Conservation (phyloP, 352 stramenopile species). For the Albugo laibachii region DNA sequence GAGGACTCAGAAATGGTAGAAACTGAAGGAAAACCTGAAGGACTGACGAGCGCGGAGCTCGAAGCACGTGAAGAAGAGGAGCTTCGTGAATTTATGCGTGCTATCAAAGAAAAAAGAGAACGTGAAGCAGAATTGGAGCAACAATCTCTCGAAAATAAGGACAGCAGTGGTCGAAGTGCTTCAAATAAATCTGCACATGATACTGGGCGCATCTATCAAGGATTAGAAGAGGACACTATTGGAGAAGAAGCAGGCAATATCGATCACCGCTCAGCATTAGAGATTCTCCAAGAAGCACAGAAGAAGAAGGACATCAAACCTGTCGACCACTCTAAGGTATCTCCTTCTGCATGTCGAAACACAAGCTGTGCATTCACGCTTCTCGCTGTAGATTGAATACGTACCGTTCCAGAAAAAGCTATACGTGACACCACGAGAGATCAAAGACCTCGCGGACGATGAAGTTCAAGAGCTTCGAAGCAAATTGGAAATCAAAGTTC, state of each 20-base stretch:
- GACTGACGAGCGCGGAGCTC: conserved; percentile 14
- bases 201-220: conserved; percentile 66
- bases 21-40: background rate
- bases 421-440: conserved; percentile 90
- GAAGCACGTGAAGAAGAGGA: conserved; percentile 66
- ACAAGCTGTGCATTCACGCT: background rate
- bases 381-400: conserved; percentile 78
- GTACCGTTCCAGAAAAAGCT: conserved; percentile 97
- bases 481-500: conserved; percentile 91
- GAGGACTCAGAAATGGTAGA: background rate
- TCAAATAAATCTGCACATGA: conserved; percentile 22
- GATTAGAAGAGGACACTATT: conserved; percentile 70
- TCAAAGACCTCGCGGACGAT: conserved; percentile 80
- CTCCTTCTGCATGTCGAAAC: background rate
- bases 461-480: conserved; percentile 60
- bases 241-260: conserved; percentile 54
- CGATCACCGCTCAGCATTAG: conserved; percentile 66
- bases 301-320: conserved; percentile 89
- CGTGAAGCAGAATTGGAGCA: conserved; percentile 20
- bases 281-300: conserved; percentile 81
- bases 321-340: conserved; percentile 86
- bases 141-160: background rate
- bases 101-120: conserved; percentile 51
- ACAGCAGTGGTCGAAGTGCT: conserved; percentile 6
- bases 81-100: conserved; percentile 69